A percentile compares a stretch with the other conserved stretches of the same genome.
Evolutionary conservation across 768 basidiomycete species (phyloP).

Genomic region (Termitomyces sp.): DNA sequence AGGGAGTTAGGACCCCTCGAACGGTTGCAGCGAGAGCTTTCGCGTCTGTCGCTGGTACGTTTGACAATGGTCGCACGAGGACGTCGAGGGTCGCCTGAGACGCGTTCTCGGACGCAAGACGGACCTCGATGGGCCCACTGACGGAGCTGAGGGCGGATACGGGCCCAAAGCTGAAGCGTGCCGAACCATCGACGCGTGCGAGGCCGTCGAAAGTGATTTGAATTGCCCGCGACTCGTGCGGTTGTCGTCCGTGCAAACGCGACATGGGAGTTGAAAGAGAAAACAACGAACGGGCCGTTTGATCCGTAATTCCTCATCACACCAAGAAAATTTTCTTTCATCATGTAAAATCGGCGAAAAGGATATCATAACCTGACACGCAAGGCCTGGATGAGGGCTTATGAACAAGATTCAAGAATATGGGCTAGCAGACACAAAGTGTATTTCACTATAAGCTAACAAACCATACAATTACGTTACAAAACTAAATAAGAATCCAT

Average conservation of each 20-base stretch:
- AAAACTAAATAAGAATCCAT: slow-evolving; percentile 13
- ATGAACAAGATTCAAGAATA: no score
- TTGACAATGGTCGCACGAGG: slow-evolving; percentile 60
- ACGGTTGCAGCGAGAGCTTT: slow-evolving; percentile 54
- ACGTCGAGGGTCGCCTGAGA: slow-evolving; percentile 75
- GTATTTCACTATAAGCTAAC: neutral
- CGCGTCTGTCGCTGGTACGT: slow-evolving; percentile 64
- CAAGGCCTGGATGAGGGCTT: no score
- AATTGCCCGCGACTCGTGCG: slow-evolving; percentile 35
- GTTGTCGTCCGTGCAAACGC: neutral
- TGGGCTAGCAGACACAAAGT: no score
- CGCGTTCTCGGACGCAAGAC: slow-evolving; percentile 62
- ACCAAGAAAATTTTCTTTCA: neutral
- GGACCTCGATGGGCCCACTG: slow-evolving; percentile 78
- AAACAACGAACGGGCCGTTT: neutral
- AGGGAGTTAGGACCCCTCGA: slow-evolving; percentile 52
- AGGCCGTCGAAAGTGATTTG: slow-evolving; percentile 52
- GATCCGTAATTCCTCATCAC: neutral
- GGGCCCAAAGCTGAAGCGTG: slow-evolving; percentile 60
- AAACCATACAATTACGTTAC: neutral
- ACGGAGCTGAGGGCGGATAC: slow-evolving; percentile 57
- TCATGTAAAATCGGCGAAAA: no score
- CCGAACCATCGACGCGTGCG: slow-evolving; percentile 73
- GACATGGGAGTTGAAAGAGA: slow-evolving; percentile 2
- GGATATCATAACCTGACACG: no score